Evolutionary conservation across 1,284 basidiomycete genomes (phyloP).

Genomic region (Cutaneotrichosporon mucoides): DNA sequence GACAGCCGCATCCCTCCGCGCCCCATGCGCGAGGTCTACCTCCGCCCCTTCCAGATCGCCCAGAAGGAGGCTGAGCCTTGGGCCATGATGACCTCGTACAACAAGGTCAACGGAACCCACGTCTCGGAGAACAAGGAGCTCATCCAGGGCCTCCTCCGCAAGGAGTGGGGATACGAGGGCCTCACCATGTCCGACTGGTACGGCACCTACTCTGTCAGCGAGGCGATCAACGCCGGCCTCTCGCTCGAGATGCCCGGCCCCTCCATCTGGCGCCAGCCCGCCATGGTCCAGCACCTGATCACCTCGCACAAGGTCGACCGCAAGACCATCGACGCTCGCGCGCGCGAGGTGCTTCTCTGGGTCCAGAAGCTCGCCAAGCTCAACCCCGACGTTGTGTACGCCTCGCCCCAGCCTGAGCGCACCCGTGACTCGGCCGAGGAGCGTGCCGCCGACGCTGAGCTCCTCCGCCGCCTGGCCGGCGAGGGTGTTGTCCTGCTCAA

Average conservation of each 20-base stretch:
- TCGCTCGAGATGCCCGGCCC: slow-evolving; percentile 51
- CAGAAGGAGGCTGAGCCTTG: slow-evolving; percentile 57
- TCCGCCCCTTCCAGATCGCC: slow-evolving; percentile 73
- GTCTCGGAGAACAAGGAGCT: slow-evolving; percentile 64
- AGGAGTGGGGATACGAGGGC: slow-evolving; percentile 68
- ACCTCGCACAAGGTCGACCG: slow-evolving; percentile 55
- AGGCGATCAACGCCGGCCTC: slow-evolving; percentile 64
- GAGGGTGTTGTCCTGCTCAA: slow-evolving; percentile 57
- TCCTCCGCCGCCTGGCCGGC: slow-evolving; percentile 26
- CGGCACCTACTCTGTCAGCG: slow-evolving; percentile 63
- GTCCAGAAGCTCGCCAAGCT: slow-evolving; percentile 25
- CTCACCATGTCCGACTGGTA: slow-evolving; percentile 58
- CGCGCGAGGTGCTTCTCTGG: slow-evolving; percentile 43
- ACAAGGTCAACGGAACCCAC: slow-evolving; percentile 63
- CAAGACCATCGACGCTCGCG: slow-evolving; percentile 23
- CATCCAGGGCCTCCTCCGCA: slow-evolving; percentile 38
- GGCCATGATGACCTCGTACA: slow-evolving; percentile 50
- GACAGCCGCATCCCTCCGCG: slow-evolving; percentile 46
- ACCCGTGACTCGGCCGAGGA: slow-evolving; percentile 23
- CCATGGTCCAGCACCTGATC: slow-evolving; percentile 57
- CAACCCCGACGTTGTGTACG: slow-evolving; percentile 31
- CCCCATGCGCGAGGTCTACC: slow-evolving; percentile 73
- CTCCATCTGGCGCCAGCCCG: slow-evolving; percentile 22
- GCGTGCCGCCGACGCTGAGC: slow-evolving; percentile 20
- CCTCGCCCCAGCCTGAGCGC: slow-evolving; percentile 16